Evolutionary conservation across 768 basidiomycete species (phyloP), one percentile per base, ranked within the genome.

Genomic region (Podaxis sp.): DNA sequence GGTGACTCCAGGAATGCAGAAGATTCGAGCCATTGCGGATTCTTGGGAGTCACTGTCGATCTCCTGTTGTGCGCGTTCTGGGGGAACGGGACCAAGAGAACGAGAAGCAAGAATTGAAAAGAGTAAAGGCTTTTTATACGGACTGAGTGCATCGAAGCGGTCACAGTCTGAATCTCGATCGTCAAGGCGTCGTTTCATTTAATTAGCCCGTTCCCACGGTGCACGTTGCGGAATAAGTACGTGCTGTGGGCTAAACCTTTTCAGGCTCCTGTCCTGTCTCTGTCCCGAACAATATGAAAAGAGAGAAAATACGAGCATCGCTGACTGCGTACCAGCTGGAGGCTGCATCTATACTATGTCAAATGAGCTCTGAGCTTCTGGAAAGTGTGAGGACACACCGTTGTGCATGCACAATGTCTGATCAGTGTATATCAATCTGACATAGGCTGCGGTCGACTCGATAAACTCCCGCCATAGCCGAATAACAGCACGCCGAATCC

Each of bases 1-100:
- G 64, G 86, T 71, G 58, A 91, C 61, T 36, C 85, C 87, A 2
- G 87, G 86, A 64, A 91, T 77, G 69, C 87, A 87, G 75, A 88
- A 85, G 26, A 74, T 67, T 65, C 85, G 80, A 30, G 72, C 68
- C 75, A 75, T 75, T 36, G 68, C 67, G 58, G 26, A 64, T 15
- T 52, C 13, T 60, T 10, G 33, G 46, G 20, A 20, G 44, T 46
- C n/a, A 20, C 20, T 17, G 15, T 22, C 10, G 2, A 46, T 44
- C 44, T 28, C 38, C 22, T 55, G 11, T 22, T 24, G 49, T 4
- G 8, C 13, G 12, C 26, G 41, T 17, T 40, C 37, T 13, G 44
- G 50, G 52, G 40, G 24, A 53, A 52, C 3, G 22, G 49, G 37
- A 60, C 58, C 26, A 52, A 41, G 26, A 48, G 51, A 12, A 33